Evolutionary conservation across 441 rosid species (phyloP).

Genomic region (Cnidoscolus chayamansa): DNA sequence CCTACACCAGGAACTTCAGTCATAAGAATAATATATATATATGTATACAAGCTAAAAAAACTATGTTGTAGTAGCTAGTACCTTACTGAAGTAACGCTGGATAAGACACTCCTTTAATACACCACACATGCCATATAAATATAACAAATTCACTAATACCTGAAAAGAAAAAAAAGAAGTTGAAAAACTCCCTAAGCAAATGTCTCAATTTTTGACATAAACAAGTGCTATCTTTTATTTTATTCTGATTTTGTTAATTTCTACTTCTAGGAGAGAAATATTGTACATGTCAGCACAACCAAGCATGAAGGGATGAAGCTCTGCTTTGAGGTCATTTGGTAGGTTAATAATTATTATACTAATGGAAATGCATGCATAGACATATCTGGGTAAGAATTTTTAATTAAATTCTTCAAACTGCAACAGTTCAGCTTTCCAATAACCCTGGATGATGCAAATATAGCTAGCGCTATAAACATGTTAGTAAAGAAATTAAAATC

Average conservation of each 20-base stretch:
- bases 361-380: not conserved
- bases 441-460: not conserved
- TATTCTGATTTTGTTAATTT: not conserved
- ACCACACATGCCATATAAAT: constrained; percentile 66
- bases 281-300: not conserved
- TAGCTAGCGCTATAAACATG: not conserved
- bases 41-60: not conserved
- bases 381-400: not conserved
- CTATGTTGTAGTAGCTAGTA: constrained; percentile 18
- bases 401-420: not conserved
- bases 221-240: not conserved
- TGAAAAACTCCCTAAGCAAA: not conserved
- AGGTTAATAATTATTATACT: not conserved
- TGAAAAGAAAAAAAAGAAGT: constrained; percentile 21
- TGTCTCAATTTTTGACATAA: not conserved
- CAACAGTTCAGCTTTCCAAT: not conserved
- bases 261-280: not conserved
- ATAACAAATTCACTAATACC: constrained; percentile 58
- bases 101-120: constrained; percentile 60
- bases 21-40: not conserved
- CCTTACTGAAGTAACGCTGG: constrained; percentile 70
- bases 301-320: not conserved
- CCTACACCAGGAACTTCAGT: constrained; percentile 35
- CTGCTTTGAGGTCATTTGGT: not conserved
- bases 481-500: not conserved